Percentiles rank a stretch among this genome's conserved stretches.
These are phyloP conservation scores for Musa schizocarpa DNA, from an alignment of 176 grass and related monocot species.

Conservation along the genomic window DNA sequence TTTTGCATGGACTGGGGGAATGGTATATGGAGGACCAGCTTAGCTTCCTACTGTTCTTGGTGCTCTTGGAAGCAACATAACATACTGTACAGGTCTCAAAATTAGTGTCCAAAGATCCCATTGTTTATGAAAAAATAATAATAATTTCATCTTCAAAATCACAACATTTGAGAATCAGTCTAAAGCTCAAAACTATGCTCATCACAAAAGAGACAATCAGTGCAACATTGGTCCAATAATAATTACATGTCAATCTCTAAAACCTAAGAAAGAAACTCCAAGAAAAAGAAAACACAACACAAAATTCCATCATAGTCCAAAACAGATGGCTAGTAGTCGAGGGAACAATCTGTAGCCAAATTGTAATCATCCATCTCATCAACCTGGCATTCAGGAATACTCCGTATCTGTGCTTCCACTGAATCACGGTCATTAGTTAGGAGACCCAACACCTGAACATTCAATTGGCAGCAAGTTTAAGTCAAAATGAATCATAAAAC, in stretches of 20 bases:
- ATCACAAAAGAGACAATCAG: not conserved
- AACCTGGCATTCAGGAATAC: conserved; percentile 60
- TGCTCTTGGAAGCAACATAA: no score
- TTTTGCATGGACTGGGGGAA: no score
- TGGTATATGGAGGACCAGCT: no score
- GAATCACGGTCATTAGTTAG: conserved; percentile 45
- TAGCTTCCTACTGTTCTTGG: no score
- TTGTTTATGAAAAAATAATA: no score
- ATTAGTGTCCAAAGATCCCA: no score
- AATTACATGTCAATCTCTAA: conserved; percentile 3
- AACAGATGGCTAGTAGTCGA: not conserved
- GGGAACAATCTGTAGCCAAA: not conserved
- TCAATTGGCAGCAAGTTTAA: not conserved
- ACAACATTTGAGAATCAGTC: no score
- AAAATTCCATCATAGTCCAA: not conserved
- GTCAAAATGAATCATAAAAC: not conserved
- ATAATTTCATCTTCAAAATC: no score
- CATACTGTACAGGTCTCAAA: no score
- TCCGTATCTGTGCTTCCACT: conserved; percentile 67
- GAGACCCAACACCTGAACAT: conserved; percentile 50
- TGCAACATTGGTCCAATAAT: not conserved
- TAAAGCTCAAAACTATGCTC: no score
- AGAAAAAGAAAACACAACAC: not conserved
- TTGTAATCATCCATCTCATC: conserved; percentile 59
- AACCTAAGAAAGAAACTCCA: not conserved